These are phyloP conservation scores for Areca catechu DNA, from an alignment of 176 grass and related monocot genomes.

Conservation along the genomic window DNA sequence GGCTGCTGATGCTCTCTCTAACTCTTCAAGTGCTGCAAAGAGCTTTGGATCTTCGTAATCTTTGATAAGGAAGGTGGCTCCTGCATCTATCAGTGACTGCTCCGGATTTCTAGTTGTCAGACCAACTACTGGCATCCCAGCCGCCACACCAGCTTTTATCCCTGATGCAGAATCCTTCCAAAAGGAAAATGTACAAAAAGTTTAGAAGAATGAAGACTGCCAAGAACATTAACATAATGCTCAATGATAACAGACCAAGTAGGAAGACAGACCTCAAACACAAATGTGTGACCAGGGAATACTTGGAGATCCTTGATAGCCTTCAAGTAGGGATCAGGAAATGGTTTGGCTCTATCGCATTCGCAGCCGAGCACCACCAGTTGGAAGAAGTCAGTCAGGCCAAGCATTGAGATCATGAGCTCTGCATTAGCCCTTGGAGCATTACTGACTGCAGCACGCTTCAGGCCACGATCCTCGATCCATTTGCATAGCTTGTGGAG, in stretches of 20 bases:
- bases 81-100: conserved; percentile 44
- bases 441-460: conserved; percentile 62
- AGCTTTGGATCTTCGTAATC: conserved; percentile 52
- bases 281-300: conserved; percentile 53
- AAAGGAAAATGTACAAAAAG: neutral
- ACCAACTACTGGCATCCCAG: conserved; percentile 59
- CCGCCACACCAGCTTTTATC: conserved; percentile 54
- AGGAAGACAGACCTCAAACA: conserved; percentile 53
- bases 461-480: conserved; percentile 41
- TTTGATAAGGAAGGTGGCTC: conserved; percentile 49
- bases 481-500: conserved; percentile 54
- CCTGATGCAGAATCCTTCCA: conserved; percentile 73
- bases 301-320: conserved; percentile 46
- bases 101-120: conserved; percentile 60
- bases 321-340: conserved; percentile 67
- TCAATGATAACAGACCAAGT: too few species aligned
- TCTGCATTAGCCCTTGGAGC: conserved; percentile 63
- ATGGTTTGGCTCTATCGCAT: conserved; percentile 68
- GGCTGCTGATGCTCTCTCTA: conserved; percentile 20
- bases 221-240: neutral
- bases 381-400: conserved; percentile 60
- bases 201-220: neutral
- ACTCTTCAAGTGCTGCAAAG: conserved; percentile 24
- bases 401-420: conserved; percentile 48
- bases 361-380: conserved; percentile 52